These are phyloP conservation scores for Botryobasidium botryosum DNA, from an alignment of 768 basidiomycete genomes.

Conservation along the genomic window DNA sequence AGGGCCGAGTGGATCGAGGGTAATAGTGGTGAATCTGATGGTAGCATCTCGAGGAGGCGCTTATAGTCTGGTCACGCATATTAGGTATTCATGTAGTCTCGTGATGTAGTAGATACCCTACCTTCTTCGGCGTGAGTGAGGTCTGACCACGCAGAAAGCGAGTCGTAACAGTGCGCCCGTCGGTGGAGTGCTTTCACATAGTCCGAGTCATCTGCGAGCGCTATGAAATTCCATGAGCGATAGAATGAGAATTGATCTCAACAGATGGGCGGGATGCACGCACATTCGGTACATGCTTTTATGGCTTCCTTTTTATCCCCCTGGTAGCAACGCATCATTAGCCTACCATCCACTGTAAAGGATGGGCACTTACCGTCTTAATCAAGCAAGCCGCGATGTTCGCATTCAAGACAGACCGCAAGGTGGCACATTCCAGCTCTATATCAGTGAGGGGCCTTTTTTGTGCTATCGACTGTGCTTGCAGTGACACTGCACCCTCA, in stretches of 20 bases:
- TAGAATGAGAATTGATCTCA: conserved; percentile 12
- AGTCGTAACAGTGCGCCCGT: conserved; percentile 74
- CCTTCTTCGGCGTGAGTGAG: conserved; percentile 75
- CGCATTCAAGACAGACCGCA: conserved; percentile 59
- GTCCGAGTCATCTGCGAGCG: conserved; percentile 66
- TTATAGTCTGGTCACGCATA: conserved; percentile 46
- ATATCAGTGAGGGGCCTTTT: conserved; percentile 18
- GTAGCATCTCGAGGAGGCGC: conserved; percentile 45
- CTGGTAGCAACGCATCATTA: conserved; percentile 22
- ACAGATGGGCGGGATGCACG: neutral
- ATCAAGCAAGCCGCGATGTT: conserved; percentile 79
- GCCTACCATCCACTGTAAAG: conserved; percentile 3
- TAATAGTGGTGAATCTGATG: conserved; percentile 33
- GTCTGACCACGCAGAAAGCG: conserved; percentile 66
- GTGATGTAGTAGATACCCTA: conserved; percentile 17
- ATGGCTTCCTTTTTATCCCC: conserved; percentile 66
- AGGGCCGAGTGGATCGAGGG: conserved; percentile 34
- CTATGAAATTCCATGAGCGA: conserved; percentile 24
- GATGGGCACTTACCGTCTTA: conserved; percentile 40
- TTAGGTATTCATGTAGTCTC: neutral
- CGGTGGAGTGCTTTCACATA: conserved; percentile 83
- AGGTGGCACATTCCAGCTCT: conserved; percentile 35
- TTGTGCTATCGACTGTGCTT: too few species aligned
- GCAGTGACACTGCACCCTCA: neutral
- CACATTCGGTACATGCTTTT: conserved; percentile 63